Base-by-base conservation (phyloP, 208 protist genomes). In the Acanthamoeba triangularis region DNA sequence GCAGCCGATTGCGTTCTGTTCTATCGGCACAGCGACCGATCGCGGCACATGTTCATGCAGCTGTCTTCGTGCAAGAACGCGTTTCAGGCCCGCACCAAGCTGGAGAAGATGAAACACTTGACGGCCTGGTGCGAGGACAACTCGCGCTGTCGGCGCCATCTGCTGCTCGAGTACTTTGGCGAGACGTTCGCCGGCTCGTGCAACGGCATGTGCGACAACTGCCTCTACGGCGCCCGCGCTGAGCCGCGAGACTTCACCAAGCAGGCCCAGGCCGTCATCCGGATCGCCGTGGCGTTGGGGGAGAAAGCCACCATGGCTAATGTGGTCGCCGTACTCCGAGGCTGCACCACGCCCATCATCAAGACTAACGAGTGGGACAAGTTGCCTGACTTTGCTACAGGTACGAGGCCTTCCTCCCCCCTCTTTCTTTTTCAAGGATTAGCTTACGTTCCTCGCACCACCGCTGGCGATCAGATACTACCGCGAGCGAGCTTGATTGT, bases 151-250 rank as follows among this genome's bases (percentile, higher is more conserved):
- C 7, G 80, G n/a, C 80, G 80, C 3, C 3, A 54, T 6, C 10
- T 63, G n/a, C 52, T 88, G 13, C 52, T 88, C 3, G 80, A 33
- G 23, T 88, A 88, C 80, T 88, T 88, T 63, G 80, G 80, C 44
- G 80, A 88, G 30, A 0, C 44, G 2, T 88, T 88, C 52, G 28
- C 72, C 6, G 80, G 80, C 20, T 3, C 49, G 52, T 65, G 80
- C 49, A 88, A 88, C 25, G 80, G 80, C 14, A 88, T 63, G 80
- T 88, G 80, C 80, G 80, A 88, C 35, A 88, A 88, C 16, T 88
- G 80, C 30, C 44, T 88, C 0, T 88, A 16, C 44, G 52, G 80
- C 25, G 49, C 80, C 18, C 49, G 49, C 44, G 44, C 44, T 8
- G 44, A 47, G 44, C 44, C 44, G 30, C 80, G 52, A 1, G 80